Conservation (phyloP, 2,329 filamentous ascomycete species). For the Eurotiales sp. region DNA sequence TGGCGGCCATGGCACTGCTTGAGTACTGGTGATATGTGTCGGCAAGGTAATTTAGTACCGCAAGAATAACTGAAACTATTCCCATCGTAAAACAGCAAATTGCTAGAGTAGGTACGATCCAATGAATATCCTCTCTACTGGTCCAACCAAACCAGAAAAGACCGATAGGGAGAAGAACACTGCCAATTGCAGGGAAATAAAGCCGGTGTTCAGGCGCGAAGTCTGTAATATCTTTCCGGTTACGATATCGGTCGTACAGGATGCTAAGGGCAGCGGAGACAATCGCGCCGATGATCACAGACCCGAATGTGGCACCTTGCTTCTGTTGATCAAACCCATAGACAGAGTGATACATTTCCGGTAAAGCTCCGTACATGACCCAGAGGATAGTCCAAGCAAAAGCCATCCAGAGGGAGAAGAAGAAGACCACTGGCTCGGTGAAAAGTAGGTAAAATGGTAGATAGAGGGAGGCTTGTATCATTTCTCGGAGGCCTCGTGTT, state of each 20-base stretch:
- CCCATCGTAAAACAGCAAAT: constrained; percentile 58
- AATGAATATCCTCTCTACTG: constrained; percentile 38
- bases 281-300: constrained; percentile 62
- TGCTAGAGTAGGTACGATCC: constrained; percentile 28
- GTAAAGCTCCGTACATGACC: constrained; percentile 17
- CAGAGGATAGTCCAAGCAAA: constrained; percentile 17
- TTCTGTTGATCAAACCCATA: constrained; percentile 56
- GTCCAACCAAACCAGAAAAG: constrained; percentile 51
- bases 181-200: constrained; percentile 48
- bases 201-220: constrained; percentile 49
- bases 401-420: constrained; percentile 10
- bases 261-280: constrained; percentile 16
- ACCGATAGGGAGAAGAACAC: constrained; percentile 43
- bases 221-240: constrained; percentile 34
- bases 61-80: constrained; percentile 75
- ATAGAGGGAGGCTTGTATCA: not conserved
- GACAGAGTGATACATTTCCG: constrained; percentile 51
- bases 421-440: constrained; percentile 22
- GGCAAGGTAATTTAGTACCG: constrained; percentile 82
- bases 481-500: not conserved
- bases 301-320: constrained; percentile 50
- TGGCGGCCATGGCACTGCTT: constrained; percentile 47
- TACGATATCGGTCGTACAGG: constrained; percentile 3
- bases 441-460: constrained; percentile 22
- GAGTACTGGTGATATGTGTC: constrained; percentile 78